Evolutionary conservation across 768 basidiomycete genomes (phyloP), one percentile per base, ranked within the genome.

Genomic region (Russula emetica): DNA sequence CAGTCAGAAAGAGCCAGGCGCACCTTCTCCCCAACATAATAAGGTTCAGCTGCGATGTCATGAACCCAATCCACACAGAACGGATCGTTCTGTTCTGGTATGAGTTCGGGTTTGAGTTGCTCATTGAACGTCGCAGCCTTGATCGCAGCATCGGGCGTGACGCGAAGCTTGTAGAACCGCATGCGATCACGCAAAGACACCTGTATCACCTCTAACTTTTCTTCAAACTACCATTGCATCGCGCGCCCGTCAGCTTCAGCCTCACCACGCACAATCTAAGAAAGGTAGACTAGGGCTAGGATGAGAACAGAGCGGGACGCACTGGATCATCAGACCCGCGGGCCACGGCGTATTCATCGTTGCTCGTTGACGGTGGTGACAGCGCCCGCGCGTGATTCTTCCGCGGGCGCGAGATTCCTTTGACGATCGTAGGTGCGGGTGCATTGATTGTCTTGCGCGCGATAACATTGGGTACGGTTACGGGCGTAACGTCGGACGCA

Each of bases 41-140:
- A 77, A 18, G 84, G 82, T 30, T 84, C 80, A 16, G 75, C 72
- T 18, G 78, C 75, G 5, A 75, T 69, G 1, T 78, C 74, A 24
- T 83, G 81, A 32, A 93, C 86, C 95, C 95, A 98, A 55, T 95
- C 90, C 11, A 92, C 80, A 50, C 84, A 78, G 72, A 85, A 90
- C 13, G 88, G 85, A 71, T 96, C 95, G 69, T 92, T 92, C 55
- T 84, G 80, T 66, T 93, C 92, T 8, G 85, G 81, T 42, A 98
- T 92, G n/a, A 83, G 83, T 71, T 95, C 92, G 2, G 92, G 88
- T 71, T 85, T 84, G 73, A 93, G 91, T 64, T 87, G 86, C 63
- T 85, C 84, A 71, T 96, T 97, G 74, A 88, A 93, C 13, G 82
- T 84, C 6, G 86, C 83, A 0, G 88, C 90, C 50, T 90, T 86